Conservation (phyloP, 257 asterid genomes). For the Rhazya stricta region DNA sequence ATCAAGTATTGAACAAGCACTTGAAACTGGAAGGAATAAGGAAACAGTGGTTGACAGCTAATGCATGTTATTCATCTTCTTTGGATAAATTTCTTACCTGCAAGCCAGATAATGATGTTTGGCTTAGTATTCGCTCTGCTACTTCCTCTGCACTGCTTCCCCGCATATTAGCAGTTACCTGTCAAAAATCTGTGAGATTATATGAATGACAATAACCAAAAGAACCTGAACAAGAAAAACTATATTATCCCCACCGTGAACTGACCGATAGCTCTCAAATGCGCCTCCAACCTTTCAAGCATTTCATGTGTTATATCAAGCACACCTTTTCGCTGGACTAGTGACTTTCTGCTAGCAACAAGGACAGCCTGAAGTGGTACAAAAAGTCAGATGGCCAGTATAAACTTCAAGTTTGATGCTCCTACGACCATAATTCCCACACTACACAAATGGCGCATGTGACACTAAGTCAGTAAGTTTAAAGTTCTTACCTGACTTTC, state of each 20-base stretch:
- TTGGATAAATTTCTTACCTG: slow-evolving; percentile 48
- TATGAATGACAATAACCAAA: slow-evolving; percentile 12
- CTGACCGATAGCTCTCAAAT: slow-evolving; percentile 75
- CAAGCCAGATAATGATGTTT: slow-evolving; percentile 80
- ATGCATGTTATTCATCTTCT: background rate
- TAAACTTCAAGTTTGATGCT: slow-evolving; percentile 6
- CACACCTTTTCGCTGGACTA: slow-evolving; percentile 69
- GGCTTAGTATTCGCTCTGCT: slow-evolving; percentile 77
- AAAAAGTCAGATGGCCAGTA: slow-evolving; percentile 11
- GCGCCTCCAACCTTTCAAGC: slow-evolving; percentile 97
- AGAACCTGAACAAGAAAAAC: slow-evolving; percentile 2
- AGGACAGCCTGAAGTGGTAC: slow-evolving; percentile 69
- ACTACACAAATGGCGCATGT: background rate
- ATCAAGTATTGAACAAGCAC: slow-evolving; percentile 15
- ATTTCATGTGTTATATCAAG: slow-evolving; percentile 88
- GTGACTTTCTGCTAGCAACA: slow-evolving; percentile 84
- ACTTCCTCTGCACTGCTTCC: slow-evolving; percentile 94
- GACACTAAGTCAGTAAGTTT: background rate
- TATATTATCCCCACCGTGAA: slow-evolving; percentile 59
- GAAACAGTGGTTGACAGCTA: slow-evolving; percentile 41
- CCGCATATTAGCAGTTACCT: slow-evolving; percentile 97
- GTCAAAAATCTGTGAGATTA: slow-evolving; percentile 21
- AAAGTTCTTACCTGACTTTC: slow-evolving; percentile 77
- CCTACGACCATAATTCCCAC: background rate
- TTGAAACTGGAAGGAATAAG: background rate